A percentile compares a stretch with the other conserved stretches of the same genome.
Conservation (phyloP, 805 yeast genomes). For the Zygoascus bituminiphila region DNA sequence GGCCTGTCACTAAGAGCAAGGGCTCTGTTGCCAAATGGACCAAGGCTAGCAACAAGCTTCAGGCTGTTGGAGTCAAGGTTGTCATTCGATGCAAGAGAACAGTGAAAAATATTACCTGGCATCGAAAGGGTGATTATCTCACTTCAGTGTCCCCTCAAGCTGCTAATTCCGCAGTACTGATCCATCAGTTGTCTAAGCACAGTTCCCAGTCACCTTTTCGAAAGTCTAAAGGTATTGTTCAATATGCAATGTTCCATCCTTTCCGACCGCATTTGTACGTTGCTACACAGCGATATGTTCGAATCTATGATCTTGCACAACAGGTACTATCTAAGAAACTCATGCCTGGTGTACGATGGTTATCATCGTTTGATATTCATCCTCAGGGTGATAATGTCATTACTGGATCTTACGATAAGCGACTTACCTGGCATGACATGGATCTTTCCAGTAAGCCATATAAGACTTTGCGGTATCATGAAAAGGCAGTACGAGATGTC, state of each 20-base stretch:
- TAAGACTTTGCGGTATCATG: slow-evolving; percentile 91
- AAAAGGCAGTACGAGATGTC: slow-evolving; percentile 84
- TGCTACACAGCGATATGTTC: slow-evolving; percentile 85
- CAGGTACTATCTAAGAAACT: slow-evolving; percentile 78
- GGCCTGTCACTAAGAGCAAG: slow-evolving; percentile 23
- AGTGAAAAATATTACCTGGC: slow-evolving; percentile 86
- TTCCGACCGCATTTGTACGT: slow-evolving; percentile 89
- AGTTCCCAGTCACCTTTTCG: slow-evolving; percentile 92
- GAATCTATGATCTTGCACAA: slow-evolving; percentile 82
- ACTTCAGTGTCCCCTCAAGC: slow-evolving; percentile 95
- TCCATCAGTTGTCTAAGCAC: slow-evolving; percentile 92
- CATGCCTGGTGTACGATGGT: slow-evolving; percentile 94
- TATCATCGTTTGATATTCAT: slow-evolving; percentile 84
- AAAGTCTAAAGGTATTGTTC: slow-evolving; percentile 85
- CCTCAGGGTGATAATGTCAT: slow-evolving; percentile 93
- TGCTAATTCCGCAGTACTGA: slow-evolving; percentile 78
- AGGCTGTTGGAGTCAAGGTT: slow-evolving; percentile 58
- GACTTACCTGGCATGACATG: slow-evolving; percentile 95
- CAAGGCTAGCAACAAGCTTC: slow-evolving; percentile 60
- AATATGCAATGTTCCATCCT: slow-evolving; percentile 97
- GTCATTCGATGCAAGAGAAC: slow-evolving; percentile 57
- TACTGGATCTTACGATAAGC: slow-evolving; percentile 88
- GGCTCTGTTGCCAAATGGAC: slow-evolving; percentile 70
- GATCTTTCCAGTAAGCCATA: slow-evolving; percentile 85
- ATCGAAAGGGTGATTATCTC: slow-evolving; percentile 92